A percentile compares a stretch with the other conserved stretches of the same genome.
Conservation (phyloP, 495 filamentous ascomycete genomes). For the Massariosphaeria phaeospora region DNA sequence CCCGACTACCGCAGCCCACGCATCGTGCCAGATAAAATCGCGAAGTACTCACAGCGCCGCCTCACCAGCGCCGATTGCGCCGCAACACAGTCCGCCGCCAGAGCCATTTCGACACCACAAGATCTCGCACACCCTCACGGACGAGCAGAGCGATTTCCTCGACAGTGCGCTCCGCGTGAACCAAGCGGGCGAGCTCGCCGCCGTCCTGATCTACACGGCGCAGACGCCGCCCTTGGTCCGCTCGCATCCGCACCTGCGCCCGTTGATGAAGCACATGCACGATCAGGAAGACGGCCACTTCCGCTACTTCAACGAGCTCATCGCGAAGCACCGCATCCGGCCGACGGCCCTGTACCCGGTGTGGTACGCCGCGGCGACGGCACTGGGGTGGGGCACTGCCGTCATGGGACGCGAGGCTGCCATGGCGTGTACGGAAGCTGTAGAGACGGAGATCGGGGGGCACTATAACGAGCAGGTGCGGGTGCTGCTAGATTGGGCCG, state of each 20-base stretch:
- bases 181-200: constrained; percentile 45
- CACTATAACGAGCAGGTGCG: constrained; percentile 95
- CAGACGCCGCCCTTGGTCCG: constrained; percentile 61
- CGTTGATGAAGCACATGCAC: constrained; percentile 96
- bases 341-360: constrained; percentile 91
- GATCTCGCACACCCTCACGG: constrained; percentile 5
- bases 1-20: constrained; percentile 23
- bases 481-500: constrained; percentile 71
- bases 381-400: constrained; percentile 82
- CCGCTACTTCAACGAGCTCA: constrained; percentile 72
- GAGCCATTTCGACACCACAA: not conserved
- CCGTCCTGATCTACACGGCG: constrained; percentile 49
- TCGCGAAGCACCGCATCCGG: constrained; percentile 83
- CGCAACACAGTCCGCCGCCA: not conserved
- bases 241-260: constrained; percentile 76
- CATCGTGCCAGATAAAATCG: not conserved
- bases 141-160: constrained; percentile 15
- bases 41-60: constrained; percentile 13
- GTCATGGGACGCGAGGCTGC: constrained; percentile 89
- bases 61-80: not conserved
- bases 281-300: constrained; percentile 90
- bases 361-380: constrained; percentile 79
- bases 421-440: constrained; percentile 98
- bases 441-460: constrained; percentile 94
- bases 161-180: constrained; percentile 42